These are phyloP conservation scores for Aschersonia sp. DNA, from an alignment of 2,329 filamentous ascomycete species.

Conservation along the genomic window DNA sequence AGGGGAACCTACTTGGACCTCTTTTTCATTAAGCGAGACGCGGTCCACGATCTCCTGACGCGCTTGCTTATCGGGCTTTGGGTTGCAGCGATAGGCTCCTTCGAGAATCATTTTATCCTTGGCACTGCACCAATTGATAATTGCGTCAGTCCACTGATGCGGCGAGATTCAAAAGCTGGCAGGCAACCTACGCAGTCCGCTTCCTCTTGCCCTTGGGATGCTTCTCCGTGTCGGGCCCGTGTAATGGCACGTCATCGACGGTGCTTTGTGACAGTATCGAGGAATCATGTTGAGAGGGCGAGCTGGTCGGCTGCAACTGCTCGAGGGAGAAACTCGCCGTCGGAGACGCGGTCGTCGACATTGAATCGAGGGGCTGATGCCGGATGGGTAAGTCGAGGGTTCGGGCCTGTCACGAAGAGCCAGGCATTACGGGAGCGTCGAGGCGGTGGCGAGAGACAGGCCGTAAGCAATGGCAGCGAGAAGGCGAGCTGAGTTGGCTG, in stretches of 20 bases:
- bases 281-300: constrained; percentile 11
- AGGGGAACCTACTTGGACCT: constrained; percentile 65
- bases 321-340: constrained; percentile 9
- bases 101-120: constrained; percentile 85
- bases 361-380: constrained; percentile 5
- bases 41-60: constrained; percentile 72
- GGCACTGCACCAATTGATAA: constrained; percentile 37
- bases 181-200: constrained; percentile 41
- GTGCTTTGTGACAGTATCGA: constrained; percentile 6
- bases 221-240: constrained; percentile 16
- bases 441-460: neutral
- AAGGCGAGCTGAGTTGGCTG: neutral
- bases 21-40: constrained; percentile 84
- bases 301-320: constrained; percentile 10
- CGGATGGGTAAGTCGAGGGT: neutral
- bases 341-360: constrained; percentile 12
- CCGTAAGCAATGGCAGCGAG: neutral
- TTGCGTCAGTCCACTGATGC: constrained; percentile 6
- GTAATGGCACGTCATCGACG: constrained; percentile 1
- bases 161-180: neutral
- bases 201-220: constrained; percentile 49
- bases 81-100: constrained; percentile 67
- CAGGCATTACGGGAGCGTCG: constrained; percentile 5
- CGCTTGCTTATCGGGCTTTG: constrained; percentile 82
- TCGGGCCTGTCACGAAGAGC: constrained; percentile 2